Percentiles rank a stretch among this genome's conserved stretches.
phyloP scores from a whole-genome alignment of 2,329 filamentous ascomycete genomes.

The Trichoderma koningiopsis region DNA sequence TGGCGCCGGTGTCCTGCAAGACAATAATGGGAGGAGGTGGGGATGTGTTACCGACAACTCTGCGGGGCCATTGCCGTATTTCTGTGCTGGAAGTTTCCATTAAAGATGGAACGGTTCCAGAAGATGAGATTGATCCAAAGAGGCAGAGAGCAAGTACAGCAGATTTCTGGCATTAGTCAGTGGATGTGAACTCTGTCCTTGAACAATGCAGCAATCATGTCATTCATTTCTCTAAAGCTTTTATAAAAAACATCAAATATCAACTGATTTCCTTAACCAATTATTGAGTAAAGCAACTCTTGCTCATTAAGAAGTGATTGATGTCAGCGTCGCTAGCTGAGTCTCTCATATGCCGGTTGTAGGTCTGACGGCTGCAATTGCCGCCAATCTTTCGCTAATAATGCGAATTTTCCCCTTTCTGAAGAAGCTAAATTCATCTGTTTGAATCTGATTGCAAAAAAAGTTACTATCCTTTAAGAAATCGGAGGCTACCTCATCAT shows the following conservation, averaged over 20 bases:
- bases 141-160: background rate
- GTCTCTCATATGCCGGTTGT: background rate
- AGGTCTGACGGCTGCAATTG: too few species aligned
- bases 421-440: too few species aligned
- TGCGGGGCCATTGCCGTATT: background rate
- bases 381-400: background rate
- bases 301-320: background rate
- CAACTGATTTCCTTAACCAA: background rate
- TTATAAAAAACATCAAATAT: background rate
- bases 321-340: background rate
- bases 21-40: background rate
- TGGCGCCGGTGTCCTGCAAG: conserved; percentile 3
- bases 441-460: too few species aligned
- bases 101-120: background rate
- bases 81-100: background rate
- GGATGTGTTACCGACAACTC: background rate
- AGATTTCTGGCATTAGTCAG: background rate
- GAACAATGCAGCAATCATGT: background rate
- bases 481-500: too few species aligned
- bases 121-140: background rate
- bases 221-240: background rate
- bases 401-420: background rate
- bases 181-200: background rate
- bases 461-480: too few species aligned
- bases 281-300: background rate